phyloP scores from a whole-genome alignment of 768 basidiomycete genomes.

The Termitomyces heimii region DNA sequence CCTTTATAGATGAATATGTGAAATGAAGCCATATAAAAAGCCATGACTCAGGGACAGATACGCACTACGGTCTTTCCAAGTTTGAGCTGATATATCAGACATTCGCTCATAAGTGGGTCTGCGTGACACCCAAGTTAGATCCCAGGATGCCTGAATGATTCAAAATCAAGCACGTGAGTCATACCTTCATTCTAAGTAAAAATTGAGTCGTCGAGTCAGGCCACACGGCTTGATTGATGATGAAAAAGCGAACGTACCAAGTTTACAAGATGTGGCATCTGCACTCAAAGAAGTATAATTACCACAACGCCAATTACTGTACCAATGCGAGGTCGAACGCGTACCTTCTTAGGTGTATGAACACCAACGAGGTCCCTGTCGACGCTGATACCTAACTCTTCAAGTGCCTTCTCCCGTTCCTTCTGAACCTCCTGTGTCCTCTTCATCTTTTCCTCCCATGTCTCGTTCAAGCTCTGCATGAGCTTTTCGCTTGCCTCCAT shows the following conservation, averaged over 20 bases:
- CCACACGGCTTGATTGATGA: slow-evolving; percentile 4
- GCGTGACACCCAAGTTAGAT: slow-evolving; percentile 11
- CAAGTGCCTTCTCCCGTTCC: slow-evolving; percentile 95
- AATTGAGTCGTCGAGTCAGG: slow-evolving; percentile 10
- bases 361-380: slow-evolving; percentile 97
- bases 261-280: slow-evolving; percentile 95
- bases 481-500: slow-evolving; percentile 93
- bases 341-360: slow-evolving; percentile 94
- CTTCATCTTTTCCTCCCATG: slow-evolving; percentile 92
- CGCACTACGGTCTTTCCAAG: slow-evolving; percentile 16
- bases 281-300: slow-evolving; percentile 9
- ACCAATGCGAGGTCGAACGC: slow-evolving; percentile 20
- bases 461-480: slow-evolving; percentile 90
- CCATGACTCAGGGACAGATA: slow-evolving; percentile 7
- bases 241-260: slow-evolving; percentile 49
- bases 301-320: slow-evolving; percentile 5
- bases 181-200: slow-evolving; percentile 62
- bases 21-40: neutral
- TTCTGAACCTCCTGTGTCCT: slow-evolving; percentile 93
- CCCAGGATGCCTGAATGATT: slow-evolving; percentile 2
- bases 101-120: slow-evolving; percentile 98
- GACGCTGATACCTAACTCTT: slow-evolving; percentile 96
- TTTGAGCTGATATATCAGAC: slow-evolving; percentile 59
- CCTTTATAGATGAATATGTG: slow-evolving; percentile 31
- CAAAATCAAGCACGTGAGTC: slow-evolving; percentile 13